These are phyloP conservation scores for Nicotiana paniculata DNA, from an alignment of 257 asterid genomes.

Conservation along the genomic window DNA sequence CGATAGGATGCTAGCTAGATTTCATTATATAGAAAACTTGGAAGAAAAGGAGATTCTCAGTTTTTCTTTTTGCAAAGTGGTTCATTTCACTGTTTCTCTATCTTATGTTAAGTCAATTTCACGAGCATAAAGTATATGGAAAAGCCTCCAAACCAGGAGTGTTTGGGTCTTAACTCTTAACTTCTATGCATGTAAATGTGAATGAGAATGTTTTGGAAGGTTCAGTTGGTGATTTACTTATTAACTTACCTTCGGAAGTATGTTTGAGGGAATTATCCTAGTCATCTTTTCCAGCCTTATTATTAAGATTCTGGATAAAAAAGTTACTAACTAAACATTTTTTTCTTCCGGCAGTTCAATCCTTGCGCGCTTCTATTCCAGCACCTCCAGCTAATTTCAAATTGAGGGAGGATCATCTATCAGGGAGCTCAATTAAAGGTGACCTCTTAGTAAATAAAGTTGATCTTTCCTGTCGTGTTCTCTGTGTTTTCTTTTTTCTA, in stretches of 20 bases:
- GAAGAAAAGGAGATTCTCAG: not conserved
- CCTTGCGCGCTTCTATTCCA: conserved; percentile 59
- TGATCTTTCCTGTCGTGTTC: not conserved
- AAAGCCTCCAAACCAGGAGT: not conserved
- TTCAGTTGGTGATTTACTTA: not conserved
- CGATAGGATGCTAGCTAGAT: not conserved
- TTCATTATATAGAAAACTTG: not conserved
- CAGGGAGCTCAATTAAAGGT: conserved; percentile 14
- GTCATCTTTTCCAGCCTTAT: not conserved
- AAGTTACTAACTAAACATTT: not conserved
- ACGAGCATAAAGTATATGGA: not conserved
- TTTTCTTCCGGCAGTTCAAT: conserved; percentile 40
- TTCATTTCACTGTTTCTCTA: not conserved
- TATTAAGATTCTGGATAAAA: not conserved
- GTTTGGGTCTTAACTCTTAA: not conserved
- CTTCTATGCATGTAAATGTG: not conserved
- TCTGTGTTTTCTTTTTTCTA: not conserved
- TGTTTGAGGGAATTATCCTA: not conserved
- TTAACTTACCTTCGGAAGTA: not conserved
- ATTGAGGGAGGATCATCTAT: conserved; percentile 62
- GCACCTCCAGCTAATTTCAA: conserved; percentile 63
- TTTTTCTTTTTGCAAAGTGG: not conserved
- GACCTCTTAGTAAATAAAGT: not conserved
- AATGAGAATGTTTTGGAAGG: not conserved
- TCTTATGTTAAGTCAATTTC: not conserved